Evolutionary conservation across 1,284 basidiomycete species (phyloP), one percentile per base, ranked within the genome.

Genomic region (Gymnopus androsaceus): DNA sequence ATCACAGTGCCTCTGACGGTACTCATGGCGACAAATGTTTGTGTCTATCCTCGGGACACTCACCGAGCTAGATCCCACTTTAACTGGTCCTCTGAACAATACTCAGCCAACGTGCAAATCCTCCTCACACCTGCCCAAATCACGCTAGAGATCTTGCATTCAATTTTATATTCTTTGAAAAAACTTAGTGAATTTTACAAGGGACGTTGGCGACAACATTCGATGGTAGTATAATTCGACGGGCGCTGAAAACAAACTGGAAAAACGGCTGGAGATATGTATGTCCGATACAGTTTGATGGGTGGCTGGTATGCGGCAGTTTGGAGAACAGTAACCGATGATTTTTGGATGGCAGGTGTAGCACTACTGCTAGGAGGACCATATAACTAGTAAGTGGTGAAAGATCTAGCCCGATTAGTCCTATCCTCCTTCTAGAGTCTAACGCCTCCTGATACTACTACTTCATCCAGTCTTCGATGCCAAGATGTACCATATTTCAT

Each of bases 1-100:
- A 82, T 92, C 58, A 92, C 89, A 11, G 78, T 92, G 51, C 91
- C 91, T 3, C 91, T 91, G 9, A 74, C 72, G 2, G 59, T 89
- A 55, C 77, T 80, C 8, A 66, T 87, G 28, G 84, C 80, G 0
- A 63, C 70, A 3, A 82, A 84, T 54, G 80, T 84, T 63, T 73
- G 73, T 28, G 68, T 60, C 14, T 72, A 75, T 4, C 63, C 72
- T 28, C 17, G 61, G 12, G 58, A 48, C 54, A 9, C 7, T 45
- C 30, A 45, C 40, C 28, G 38, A 44, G 17, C 38, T 52, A 25
- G 50, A 40, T 30, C 40, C 50, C 31, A 34, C 27, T 4, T 30
- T 54, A 15, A 19, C 38, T 44, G 33, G 40, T 6, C 19, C 54
- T 7, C 8, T 28, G 8, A 41, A 50, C 4, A 28, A 5, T 81